Evolutionary conservation across 2,329 filamentous ascomycete species (phyloP), one percentile per base, ranked within the genome.

Genomic region (Lecanosticta acicola): DNA sequence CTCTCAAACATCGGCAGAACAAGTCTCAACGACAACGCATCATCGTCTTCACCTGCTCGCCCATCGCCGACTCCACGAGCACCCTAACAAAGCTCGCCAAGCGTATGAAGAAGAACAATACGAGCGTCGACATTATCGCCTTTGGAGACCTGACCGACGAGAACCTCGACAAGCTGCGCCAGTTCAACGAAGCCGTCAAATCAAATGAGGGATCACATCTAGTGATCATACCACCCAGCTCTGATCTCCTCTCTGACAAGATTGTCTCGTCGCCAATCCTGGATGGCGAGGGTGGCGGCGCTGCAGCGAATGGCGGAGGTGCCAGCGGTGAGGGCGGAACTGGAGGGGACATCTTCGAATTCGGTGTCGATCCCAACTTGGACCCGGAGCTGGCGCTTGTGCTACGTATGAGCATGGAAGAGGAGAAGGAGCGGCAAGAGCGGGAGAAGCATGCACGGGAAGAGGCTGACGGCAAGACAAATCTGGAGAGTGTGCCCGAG

Each of bases 101-200:
- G 75, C 94, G 93, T 74, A 94, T 97, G 89, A 97, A 97, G 81
- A 98, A 98, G 79, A 85, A 84, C 69, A 91, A 87, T 63, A 87
- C 95, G 50, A 87, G 84, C 51, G 87, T 98, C 64, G 93, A 98
- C 68, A 91, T 98, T 63, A 80, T 98, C 51, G 81, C 91, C 38
- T 98, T 98, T 61, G 93, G 93, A 57, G 91, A 98, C 60, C 78
- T 95, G 43, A 87, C 93, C 56, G 87, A 90, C 59, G 87, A 94
- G 56, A 88, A 84, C 53, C 86, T 85, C 45, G 81, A 86, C 66
- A 97, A 97, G 74, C 81, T 98, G 43, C 83, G 88, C 63, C 84
- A 87, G 20, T 98, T 98, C 75, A 89, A 95, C 69, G 86, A 94
- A 53, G 85, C 84, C 53, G 87, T 97, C 67, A 95, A 95, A 73